A percentile compares a stretch with the other conserved stretches of the same genome.
These are phyloP conservation scores for Colletotrichum sp. DNA, from an alignment of 2,329 filamentous ascomycete species.

Conservation along the genomic window DNA sequence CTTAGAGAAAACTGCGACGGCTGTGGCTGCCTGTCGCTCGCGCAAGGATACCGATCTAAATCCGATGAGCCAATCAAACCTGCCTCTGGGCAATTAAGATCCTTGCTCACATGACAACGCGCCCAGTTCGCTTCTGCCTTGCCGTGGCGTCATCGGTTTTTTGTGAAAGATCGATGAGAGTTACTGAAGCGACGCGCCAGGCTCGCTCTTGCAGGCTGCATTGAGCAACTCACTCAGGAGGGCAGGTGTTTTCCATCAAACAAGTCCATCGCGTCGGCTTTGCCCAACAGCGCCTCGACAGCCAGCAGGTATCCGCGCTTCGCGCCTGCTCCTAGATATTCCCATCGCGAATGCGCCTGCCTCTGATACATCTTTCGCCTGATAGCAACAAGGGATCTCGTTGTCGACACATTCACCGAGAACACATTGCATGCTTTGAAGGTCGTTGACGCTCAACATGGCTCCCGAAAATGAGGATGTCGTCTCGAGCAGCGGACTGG, in stretches of 20 bases:
- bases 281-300: neutral
- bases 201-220: neutral
- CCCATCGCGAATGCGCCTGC: neutral
- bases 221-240: neutral
- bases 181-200: neutral
- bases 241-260: neutral
- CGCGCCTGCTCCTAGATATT: neutral
- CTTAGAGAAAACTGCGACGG: neutral
- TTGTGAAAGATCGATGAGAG: neutral
- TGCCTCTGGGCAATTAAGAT: neutral
- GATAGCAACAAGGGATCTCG: neutral
- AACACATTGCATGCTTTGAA: neutral
- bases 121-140: conserved; percentile 10
- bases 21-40: neutral
- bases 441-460: neutral
- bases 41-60: neutral
- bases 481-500: neutral
- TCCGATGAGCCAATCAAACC: neutral
- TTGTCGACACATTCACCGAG: neutral
- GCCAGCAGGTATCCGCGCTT: neutral
- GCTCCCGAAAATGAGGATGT: neutral
- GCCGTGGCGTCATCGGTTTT: conserved; percentile 17
- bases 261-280: neutral
- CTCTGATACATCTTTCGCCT: neutral
- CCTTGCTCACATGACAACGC: conserved; percentile 14